Evolutionary conservation across 2,329 filamentous ascomycete species (phyloP).

Genomic region (Phyllosticta capitalensis): DNA sequence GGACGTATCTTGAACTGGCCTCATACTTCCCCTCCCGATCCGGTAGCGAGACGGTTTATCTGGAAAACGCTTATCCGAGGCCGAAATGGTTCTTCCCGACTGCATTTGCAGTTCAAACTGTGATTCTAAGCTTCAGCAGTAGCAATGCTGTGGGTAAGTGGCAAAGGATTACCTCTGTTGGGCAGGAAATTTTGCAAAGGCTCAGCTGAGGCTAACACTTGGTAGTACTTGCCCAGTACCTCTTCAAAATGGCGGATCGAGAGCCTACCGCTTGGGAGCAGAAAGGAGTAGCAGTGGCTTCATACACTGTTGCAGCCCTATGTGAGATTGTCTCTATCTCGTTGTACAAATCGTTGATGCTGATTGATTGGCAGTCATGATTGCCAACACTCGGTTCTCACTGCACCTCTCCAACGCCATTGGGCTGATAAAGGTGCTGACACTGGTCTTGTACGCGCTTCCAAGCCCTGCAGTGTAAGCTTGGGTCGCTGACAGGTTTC

Average conservation of each 20-base stretch:
- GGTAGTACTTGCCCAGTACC: constrained; percentile 41
- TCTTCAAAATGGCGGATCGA: constrained; percentile 48
- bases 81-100: constrained; percentile 55
- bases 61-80: constrained; percentile 58
- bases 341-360: neutral
- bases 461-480: too few species aligned
- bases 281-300: constrained; percentile 57
- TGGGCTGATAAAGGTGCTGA: constrained; percentile 50
- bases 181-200: too few species aligned
- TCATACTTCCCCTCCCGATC: constrained; percentile 58
- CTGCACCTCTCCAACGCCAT: constrained; percentile 48
- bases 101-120: constrained; percentile 34
- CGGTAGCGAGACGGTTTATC: constrained; percentile 56
- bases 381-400: constrained; percentile 49
- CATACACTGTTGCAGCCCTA: constrained; percentile 50
- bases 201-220: constrained; percentile 13
- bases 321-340: constrained; percentile 27
- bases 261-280: constrained; percentile 51
- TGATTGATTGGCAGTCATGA: constrained; percentile 24
- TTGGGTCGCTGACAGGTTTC: neutral
- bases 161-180: neutral
- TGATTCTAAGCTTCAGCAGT: constrained; percentile 56
- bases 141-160: constrained; percentile 49
- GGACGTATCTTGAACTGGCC: constrained; percentile 54
- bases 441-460: constrained; percentile 42